Percentiles rank a stretch among this genome's conserved stretches.
Conservation (phyloP, 371 early-diverging fungal species). For the Sporodiniella umbellata region DNA sequence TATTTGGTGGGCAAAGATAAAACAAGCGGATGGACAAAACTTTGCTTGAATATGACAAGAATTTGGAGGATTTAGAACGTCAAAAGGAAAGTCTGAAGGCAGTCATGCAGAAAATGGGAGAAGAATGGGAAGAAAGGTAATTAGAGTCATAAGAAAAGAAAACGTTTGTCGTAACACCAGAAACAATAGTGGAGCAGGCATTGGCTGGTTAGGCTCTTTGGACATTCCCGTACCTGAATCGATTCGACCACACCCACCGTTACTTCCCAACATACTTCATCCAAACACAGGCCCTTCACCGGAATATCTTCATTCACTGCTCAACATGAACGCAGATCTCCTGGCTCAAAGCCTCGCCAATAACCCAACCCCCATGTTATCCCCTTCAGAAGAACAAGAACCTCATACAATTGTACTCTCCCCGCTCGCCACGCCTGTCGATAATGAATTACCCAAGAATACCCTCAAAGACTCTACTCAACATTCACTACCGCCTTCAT, state of each 20-base stretch:
- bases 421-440: constrained; percentile 9
- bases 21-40: constrained; percentile 49
- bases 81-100: constrained; percentile 40
- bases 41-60: constrained; percentile 44
- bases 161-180: neutral
- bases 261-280: constrained; percentile 13
- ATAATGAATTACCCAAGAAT: constrained; percentile 3
- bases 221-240: constrained; percentile 15
- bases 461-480: neutral
- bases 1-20: too few relatives aligned
- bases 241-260: neutral
- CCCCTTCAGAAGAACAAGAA: constrained; percentile 10
- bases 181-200: constrained; percentile 47
- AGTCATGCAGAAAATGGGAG: constrained; percentile 46
- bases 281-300: constrained; percentile 28
- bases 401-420: neutral
- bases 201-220: constrained; percentile 44
- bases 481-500: too few relatives aligned
- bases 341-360: constrained; percentile 35
- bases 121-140: constrained; percentile 53
- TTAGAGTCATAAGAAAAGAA: neutral
- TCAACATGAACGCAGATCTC: constrained; percentile 36
- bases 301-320: constrained; percentile 32
- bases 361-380: constrained; percentile 13
- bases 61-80: constrained; percentile 39